Base-by-base conservation (phyloP, 1,139 yeast genomes). In the Pichia sp. region DNA sequence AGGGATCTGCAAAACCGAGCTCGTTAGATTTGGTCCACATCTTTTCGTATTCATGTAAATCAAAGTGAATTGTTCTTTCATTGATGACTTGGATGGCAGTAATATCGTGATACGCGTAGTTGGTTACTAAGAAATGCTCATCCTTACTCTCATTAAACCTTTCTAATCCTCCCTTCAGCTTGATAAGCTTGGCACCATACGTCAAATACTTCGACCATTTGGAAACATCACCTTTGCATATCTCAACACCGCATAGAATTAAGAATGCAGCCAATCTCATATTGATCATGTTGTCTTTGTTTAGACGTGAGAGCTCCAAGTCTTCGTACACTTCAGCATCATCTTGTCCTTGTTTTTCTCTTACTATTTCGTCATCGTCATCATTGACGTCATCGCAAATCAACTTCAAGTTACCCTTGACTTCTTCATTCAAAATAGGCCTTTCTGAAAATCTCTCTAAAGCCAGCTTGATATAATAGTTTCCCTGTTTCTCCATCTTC, bases 41-140 rank as follows among this genome's bases (percentile, higher is more conserved):
- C 37, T 70, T 67, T 48, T 83, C 82, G 66, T 87, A 86, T 44
- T 80, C 81, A 16, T 71, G 70, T 23, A 76, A 69, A 0, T 82
- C 75, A 62, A 83, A 83, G 61, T 80, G 81, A 0, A 85, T 75
- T 1, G 82, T 82, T 47, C 83, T 64, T 51, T 79, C 80, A 48
- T 76, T 71, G 4, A 66, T 74, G 3, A 69, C 74, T 13, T 86
- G 79, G 49, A 83, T 76, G 1, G 93, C 82, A 57, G 85, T 71
- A 41, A 87, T 76, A 63, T 87, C 95, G 65, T 87, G 95, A 63
- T 87, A 87, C 1, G 90, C 89, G 68, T 85, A 87, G 66, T 84
- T 86, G n/a, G 89, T 80, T 25, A 85, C 80, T 51, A 87, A 72
- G 87, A 93, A 87, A 56, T 83, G 82, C 57, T 79, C 80, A 64